Evolutionary conservation across 1,284 basidiomycete species (phyloP).

Genomic region (Marasmius fiardii): DNA sequence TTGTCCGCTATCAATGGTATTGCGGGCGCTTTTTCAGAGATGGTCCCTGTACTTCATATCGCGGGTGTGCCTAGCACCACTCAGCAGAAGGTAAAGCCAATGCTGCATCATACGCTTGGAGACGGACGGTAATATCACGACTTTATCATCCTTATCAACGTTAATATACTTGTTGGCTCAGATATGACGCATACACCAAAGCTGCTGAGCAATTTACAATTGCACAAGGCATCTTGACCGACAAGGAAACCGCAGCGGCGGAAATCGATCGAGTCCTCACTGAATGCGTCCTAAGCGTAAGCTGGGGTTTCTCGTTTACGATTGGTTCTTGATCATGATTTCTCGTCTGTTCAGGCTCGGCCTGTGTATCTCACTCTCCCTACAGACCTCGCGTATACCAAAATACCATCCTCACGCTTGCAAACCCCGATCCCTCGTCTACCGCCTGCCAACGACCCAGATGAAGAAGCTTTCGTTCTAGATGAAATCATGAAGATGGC

Average conservation of each 20-base stretch:
- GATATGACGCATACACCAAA: conserved; percentile 76
- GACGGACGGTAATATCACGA: conserved; percentile 58
- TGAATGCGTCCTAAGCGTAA: conserved; percentile 64
- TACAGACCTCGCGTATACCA: conserved; percentile 74
- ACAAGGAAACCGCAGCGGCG: conserved; percentile 50
- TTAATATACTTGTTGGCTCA: conserved; percentile 21
- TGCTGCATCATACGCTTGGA: conserved; percentile 87
- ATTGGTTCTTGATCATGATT: not conserved
- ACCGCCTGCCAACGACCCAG: conserved; percentile 50
- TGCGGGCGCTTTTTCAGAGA: conserved; percentile 81
- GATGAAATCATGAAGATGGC: conserved; percentile 69
- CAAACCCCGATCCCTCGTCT: conserved; percentile 56
- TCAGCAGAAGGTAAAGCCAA: conserved; percentile 66
- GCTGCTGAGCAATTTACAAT: conserved; percentile 77
- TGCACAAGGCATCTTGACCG: conserved; percentile 61
- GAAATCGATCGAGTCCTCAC: conserved; percentile 83
- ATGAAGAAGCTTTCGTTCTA: conserved; percentile 71
- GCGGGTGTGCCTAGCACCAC: conserved; percentile 82
- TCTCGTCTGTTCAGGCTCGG: conserved; percentile 48
- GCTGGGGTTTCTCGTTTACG: conserved; percentile 13
- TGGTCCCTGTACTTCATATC: conserved; percentile 90
- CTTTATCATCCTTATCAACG: not conserved
- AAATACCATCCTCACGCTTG: conserved; percentile 68
- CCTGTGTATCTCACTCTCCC: conserved; percentile 91
- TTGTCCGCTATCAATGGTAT: conserved; percentile 81